These are phyloP conservation scores for Rhizopus arrhizus DNA, from an alignment of 371 early-diverging fungal species.

Conservation along the genomic window DNA sequence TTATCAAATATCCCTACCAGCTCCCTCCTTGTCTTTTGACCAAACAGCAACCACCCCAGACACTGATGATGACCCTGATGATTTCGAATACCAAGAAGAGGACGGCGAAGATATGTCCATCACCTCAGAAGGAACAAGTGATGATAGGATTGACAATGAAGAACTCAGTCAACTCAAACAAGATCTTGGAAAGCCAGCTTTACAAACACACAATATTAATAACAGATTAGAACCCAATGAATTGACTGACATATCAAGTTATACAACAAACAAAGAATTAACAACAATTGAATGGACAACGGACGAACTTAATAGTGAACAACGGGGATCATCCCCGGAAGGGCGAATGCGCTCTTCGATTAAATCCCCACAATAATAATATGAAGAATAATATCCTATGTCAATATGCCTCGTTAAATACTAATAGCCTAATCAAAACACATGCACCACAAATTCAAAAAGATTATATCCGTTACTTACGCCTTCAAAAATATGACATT, in stretches of 20 bases:
- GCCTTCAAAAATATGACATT: not conserved
- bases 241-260: no score
- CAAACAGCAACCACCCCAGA: not conserved
- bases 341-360: not conserved
- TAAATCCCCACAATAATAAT: not conserved
- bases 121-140: not conserved
- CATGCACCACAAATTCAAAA: conserved; percentile 1
- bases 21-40: not conserved
- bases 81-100: not conserved
- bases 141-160: not conserved
- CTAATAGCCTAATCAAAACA: conserved; percentile 15
- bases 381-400: conserved; percentile 2
- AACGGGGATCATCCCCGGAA: not conserved
- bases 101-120: not conserved
- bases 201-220: not conserved
- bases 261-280: no score
- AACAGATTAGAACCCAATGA: not conserved
- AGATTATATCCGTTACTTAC: not conserved
- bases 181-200: not conserved
- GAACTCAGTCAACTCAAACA: not conserved
- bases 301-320: not conserved
- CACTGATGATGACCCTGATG: not conserved
- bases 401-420: conserved; percentile 7
- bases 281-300: no score
- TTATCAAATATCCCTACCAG: not conserved